Evolutionary conservation across 163 green algal species (phyloP).

Genomic region (Trebouxiophyceae sp.): DNA sequence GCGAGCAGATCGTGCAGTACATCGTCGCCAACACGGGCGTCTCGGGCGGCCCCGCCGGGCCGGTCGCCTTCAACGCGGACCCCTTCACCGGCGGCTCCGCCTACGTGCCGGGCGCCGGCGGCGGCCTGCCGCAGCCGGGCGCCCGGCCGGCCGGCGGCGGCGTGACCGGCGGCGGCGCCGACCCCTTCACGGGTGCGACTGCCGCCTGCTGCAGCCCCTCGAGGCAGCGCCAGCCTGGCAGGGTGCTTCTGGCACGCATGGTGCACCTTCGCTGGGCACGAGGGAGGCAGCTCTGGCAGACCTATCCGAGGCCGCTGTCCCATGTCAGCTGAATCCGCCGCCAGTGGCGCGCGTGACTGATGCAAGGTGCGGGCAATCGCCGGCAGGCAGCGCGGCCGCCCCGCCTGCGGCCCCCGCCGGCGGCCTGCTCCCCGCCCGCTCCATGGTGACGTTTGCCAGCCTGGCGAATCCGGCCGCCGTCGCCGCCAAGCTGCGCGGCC

Average conservation of each 20-base stretch:
- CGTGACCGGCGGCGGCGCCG: constrained; percentile 30
- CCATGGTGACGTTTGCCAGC: constrained; percentile 46
- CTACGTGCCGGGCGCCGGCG: constrained; percentile 25
- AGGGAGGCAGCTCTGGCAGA: too few species aligned
- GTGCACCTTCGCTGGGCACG: too few species aligned
- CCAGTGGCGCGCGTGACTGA: too few species aligned
- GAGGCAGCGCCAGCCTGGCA: too few species aligned
- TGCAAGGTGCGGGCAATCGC: too few species aligned
- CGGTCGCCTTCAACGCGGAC: constrained; percentile 29
- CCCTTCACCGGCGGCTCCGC: constrained; percentile 22
- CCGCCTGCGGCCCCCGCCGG: too few species aligned
- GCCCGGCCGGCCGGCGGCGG: neutral
- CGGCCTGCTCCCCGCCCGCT: constrained; percentile 23
- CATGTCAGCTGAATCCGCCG: too few species aligned
- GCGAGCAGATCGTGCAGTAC: constrained; percentile 88
- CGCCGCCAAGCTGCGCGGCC: constrained; percentile 13
- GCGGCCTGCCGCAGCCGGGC: neutral
- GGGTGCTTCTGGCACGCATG: too few species aligned
- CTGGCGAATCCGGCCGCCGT: constrained; percentile 15
- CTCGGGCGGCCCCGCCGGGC: neutral
- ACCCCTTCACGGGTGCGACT: constrained; percentile 63
- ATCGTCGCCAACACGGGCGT: constrained; percentile 71
- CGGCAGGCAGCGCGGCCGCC: too few species aligned
- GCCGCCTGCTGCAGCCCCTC: too few species aligned
- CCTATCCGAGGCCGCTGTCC: too few species aligned